A percentile compares a stretch with the other conserved stretches of the same genome.
Evolutionary conservation across 1,284 basidiomycete species (phyloP).

Genomic region (Trichosporon coremiiforme): DNA sequence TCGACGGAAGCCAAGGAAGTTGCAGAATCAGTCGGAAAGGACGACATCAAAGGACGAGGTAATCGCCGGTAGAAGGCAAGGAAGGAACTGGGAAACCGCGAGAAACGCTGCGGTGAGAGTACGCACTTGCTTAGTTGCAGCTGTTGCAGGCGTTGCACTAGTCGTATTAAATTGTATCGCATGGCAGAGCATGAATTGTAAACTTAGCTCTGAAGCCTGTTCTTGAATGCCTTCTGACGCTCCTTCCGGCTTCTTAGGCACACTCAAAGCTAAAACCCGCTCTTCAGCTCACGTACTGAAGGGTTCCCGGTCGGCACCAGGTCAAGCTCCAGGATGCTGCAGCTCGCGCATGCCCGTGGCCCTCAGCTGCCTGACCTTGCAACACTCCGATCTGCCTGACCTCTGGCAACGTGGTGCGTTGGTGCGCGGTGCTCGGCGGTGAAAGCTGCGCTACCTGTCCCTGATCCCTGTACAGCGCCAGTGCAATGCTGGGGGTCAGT

Average conservation of each 20-base stretch:
- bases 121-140: background rate
- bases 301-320: background rate
- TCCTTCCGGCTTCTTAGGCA: slow-evolving; percentile 17
- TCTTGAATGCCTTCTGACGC: slow-evolving; percentile 15
- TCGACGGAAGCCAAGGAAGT: background rate
- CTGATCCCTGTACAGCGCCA: background rate
- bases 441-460: background rate
- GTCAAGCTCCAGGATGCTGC: background rate
- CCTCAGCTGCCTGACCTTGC: background rate
- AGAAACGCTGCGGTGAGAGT: slow-evolving; percentile 1
- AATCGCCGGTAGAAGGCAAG: background rate
- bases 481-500: background rate
- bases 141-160: background rate
- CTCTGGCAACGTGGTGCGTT: background rate
- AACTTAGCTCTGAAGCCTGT: slow-evolving; percentile 18
- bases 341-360: background rate
- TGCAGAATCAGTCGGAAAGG: background rate
- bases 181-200: slow-evolving; percentile 19
- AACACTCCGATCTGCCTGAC: slow-evolving; percentile 9
- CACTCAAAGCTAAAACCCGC: slow-evolving; percentile 5
- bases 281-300: too few relatives aligned
- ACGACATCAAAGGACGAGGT: background rate
- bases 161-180: slow-evolving; percentile 16
- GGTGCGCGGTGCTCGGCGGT: background rate
- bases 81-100: background rate